These are phyloP conservation scores for Cymbopogon flexuosus DNA, from an alignment of 202 grass and related monocot genomes.

Conservation along the genomic window DNA sequence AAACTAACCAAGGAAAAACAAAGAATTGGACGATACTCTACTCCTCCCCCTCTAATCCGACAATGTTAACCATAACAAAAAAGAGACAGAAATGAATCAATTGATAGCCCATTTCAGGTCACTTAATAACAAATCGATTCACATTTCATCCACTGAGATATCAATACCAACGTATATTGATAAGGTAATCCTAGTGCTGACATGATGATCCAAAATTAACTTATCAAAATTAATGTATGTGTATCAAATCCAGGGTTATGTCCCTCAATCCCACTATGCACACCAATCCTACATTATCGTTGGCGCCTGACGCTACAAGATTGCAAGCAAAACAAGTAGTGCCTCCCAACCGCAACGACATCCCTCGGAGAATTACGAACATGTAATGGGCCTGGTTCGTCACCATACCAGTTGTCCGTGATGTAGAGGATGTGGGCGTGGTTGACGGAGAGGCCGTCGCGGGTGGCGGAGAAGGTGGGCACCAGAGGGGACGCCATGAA, in stretches of 20 bases:
- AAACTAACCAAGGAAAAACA: background rate
- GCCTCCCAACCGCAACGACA: background rate
- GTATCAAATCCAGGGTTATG: background rate
- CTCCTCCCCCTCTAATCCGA: background rate
- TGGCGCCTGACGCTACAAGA: background rate
- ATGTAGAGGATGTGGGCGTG: conserved; percentile 63
- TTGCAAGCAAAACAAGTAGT: background rate
- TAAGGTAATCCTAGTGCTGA: background rate
- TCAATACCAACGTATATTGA: background rate
- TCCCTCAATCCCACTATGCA: background rate
- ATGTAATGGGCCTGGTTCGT: background rate
- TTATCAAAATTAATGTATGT: background rate
- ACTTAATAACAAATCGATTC: conserved; percentile 4
- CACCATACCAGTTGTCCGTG: conserved; percentile 72
- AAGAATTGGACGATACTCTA: background rate
- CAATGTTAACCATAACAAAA: background rate
- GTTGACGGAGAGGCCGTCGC: conserved; percentile 54
- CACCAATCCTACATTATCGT: background rate
- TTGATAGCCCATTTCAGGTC: background rate
- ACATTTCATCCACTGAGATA: background rate
- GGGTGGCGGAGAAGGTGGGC: conserved; percentile 55
- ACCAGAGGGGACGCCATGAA: conserved; percentile 88
- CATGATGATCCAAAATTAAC: background rate
- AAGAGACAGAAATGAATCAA: background rate
- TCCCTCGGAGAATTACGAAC: background rate